Evolutionary conservation across 805 yeast species (phyloP).

Genomic region (Yamadazyma sp.): DNA sequence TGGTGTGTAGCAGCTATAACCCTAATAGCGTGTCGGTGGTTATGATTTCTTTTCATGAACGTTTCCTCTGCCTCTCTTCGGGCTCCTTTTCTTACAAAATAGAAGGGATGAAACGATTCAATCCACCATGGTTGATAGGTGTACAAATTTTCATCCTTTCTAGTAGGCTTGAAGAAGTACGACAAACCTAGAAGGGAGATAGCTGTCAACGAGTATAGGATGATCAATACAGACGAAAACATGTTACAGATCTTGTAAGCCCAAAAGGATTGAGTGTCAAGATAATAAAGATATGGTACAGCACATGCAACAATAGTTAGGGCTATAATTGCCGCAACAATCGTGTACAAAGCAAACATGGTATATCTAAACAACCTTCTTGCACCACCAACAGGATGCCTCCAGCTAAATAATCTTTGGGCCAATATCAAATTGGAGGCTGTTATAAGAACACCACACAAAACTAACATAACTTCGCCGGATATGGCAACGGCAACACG

Average conservation of each 20-base stretch:
- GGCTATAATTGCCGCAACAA: constrained; percentile 58
- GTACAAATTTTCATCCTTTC: constrained; percentile 47
- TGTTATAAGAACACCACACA: constrained; percentile 57
- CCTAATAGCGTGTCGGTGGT: constrained; percentile 51
- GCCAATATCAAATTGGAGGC: constrained; percentile 59
- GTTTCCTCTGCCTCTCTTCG: constrained; percentile 46
- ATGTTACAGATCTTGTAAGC: constrained; percentile 56
- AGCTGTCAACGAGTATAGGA: constrained; percentile 54
- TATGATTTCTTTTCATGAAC: constrained; percentile 47
- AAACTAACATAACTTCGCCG: constrained; percentile 52
- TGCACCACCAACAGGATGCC: constrained; percentile 71
- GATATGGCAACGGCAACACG: constrained; percentile 53
- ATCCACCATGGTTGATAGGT: constrained; percentile 82
- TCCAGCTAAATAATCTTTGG: constrained; percentile 73
- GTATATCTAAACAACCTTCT: constrained; percentile 47
- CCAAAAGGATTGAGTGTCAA: constrained; percentile 43
- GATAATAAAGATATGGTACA: constrained; percentile 57
- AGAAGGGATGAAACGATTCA: constrained; percentile 56
- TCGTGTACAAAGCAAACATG: constrained; percentile 50
- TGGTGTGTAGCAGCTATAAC: constrained; percentile 60
- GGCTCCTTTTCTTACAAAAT: constrained; percentile 58
- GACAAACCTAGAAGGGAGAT: constrained; percentile 50
- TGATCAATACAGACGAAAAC: constrained; percentile 38
- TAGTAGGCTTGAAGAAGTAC: constrained; percentile 54
- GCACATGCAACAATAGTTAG: constrained; percentile 68